A percentile compares a stretch with the other conserved stretches of the same genome.
phyloP scores from a whole-genome alignment of 768 basidiomycete species.

The Arthromyces matolae region DNA sequence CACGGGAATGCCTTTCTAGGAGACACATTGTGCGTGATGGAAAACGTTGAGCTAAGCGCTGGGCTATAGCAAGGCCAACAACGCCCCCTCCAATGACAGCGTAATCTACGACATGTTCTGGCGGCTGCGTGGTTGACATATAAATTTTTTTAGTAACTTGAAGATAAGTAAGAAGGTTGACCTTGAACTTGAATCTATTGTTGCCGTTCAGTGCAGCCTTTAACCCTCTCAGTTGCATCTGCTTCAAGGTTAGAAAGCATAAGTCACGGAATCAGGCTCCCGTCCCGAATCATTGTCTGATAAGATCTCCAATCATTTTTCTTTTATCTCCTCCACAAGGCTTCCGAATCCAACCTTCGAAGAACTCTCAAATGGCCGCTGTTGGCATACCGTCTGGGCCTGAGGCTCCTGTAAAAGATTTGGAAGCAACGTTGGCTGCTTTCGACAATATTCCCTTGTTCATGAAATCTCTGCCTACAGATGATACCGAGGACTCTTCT shows the following conservation, averaged over 20 bases:
- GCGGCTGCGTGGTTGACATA: constrained; percentile 36
- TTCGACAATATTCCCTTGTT: constrained; percentile 81
- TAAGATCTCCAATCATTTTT: not conserved
- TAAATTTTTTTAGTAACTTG: not conserved
- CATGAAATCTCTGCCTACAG: constrained; percentile 82
- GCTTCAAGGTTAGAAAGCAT: no score
- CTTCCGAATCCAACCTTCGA: not conserved
- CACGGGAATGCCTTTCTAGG: constrained; percentile 69
- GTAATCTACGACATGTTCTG: constrained; percentile 75
- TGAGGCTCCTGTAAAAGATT: constrained; percentile 26
- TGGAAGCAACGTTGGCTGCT: constrained; percentile 37
- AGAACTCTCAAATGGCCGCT: constrained; percentile 19
- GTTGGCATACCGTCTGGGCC: constrained; percentile 28
- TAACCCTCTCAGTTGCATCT: constrained; percentile 48
- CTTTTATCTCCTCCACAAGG: not conserved
- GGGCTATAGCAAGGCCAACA: constrained; percentile 83
- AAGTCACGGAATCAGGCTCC: no score
- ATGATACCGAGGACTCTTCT: constrained; percentile 58
- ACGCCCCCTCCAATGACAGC: constrained; percentile 89
- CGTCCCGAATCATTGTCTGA: no score
- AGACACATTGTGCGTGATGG: constrained; percentile 71
- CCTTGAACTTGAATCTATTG: constrained; percentile 62
- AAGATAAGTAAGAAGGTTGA: constrained; percentile 17
- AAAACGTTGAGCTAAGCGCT: constrained; percentile 61
- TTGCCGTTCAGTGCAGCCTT: constrained; percentile 58